Conservation (phyloP, 306 rosid genomes). For the Malus sieversii region DNA sequence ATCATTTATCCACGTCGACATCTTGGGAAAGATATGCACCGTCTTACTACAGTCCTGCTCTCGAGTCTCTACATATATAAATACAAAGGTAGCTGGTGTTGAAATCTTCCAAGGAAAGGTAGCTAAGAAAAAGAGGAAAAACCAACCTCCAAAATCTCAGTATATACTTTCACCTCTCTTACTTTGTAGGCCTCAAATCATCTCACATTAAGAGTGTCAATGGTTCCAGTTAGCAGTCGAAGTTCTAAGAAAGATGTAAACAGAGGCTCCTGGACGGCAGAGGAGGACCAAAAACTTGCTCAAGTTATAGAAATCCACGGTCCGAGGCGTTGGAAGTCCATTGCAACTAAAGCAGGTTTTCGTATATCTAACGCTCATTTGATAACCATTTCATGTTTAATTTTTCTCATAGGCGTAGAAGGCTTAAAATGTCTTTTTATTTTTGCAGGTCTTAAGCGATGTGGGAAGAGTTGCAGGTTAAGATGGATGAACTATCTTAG, state of each 20-base stretch:
- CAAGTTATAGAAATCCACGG: constrained; percentile 31
- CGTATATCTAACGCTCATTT: background rate
- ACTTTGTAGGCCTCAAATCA: background rate
- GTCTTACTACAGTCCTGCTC: background rate
- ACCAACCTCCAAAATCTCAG: background rate
- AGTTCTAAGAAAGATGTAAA: constrained; percentile 17
- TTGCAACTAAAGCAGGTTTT: constrained; percentile 23
- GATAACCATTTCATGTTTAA: too few species aligned
- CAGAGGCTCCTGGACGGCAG: constrained; percentile 33
- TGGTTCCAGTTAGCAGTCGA: constrained; percentile 3
- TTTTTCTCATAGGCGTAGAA: background rate
- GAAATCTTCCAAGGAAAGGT: background rate
- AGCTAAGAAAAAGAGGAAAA: background rate
- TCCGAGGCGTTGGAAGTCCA: constrained; percentile 27
- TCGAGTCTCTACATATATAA: background rate
- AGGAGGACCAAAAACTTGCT: constrained; percentile 32
- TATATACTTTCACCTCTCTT: background rate
- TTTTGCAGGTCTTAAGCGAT: constrained; percentile 28
- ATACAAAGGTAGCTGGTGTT: constrained; percentile 5
- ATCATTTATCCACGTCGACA: background rate
- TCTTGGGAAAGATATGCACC: background rate
- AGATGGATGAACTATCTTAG: constrained; percentile 51
- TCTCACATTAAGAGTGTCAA: background rate
- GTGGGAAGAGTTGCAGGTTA: constrained; percentile 50
- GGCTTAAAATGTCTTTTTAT: background rate